Base-by-base conservation (phyloP, 2,329 filamentous ascomycete genomes). In the Trichoderma sp. region DNA sequence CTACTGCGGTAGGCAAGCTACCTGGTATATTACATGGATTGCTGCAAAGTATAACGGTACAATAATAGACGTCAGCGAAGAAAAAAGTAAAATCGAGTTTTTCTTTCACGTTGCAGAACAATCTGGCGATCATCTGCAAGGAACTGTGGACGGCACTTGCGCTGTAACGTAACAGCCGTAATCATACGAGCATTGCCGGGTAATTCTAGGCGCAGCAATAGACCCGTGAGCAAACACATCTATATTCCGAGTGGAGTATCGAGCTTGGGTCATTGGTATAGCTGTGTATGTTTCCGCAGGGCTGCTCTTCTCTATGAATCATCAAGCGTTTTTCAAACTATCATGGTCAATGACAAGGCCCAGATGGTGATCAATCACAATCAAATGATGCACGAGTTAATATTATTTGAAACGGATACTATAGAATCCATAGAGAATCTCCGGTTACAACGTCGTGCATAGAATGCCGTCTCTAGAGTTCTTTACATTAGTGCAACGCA, bases 11-110 rank as follows among this genome's bases (percentile, higher is more conserved):
- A 59, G 58, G 10, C 37, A 59, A 51, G 37, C 54, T 49, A n/a
- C n/a, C n/a, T n/a, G n/a, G n/a, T n/a, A 34, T 24, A 24, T 66
- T 66, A 59, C 58, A 66, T 46, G 28, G 63, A 66, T 49, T 30
- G 39, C 54, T 66, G 64, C 64, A 59, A 66, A 66, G 64, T 66
- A 59, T 59, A 46, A 32, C 39, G 37, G 26, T 32, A 51, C 52
- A 51, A 18, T 51, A 66, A 59, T 66, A 66, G 63, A 51, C 28
- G 52, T 64, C 46, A 58, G 16, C 30, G 10, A n/a, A 43, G 32
- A 58, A 14, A 58, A 58, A 37, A 49, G n/a, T 49, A 49, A 11
- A 49, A 5, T 49, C 4, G 8, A 13, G 21, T 13, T 24, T 49
- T 24, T 24, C 46, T 24, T 49, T 49, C 10, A 49, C 10, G n/a